Evolutionary conservation across 2,329 filamentous ascomycete species (phyloP), one percentile per base, ranked within the genome.

Genomic region (Zymoseptoria pseudotritici): DNA sequence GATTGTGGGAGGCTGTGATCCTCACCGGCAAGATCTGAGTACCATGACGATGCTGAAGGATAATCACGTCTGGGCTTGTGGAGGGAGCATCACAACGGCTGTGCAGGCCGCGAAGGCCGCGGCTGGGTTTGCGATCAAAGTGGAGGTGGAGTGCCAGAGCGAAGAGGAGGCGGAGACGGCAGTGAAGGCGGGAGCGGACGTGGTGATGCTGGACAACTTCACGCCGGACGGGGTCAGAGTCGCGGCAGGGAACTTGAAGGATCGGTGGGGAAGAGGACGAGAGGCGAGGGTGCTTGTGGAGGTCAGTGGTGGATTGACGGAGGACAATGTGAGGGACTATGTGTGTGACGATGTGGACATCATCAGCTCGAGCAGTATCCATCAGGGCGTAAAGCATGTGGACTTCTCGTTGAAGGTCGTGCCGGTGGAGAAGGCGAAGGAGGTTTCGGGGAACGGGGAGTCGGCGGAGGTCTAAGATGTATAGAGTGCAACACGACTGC

Each of bases 1-100:
- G 88, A 79, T 97, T 21, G 88, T 96, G 17, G 94, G 93, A 59
- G 94, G 94, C 10, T 92, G 91, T 17, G 94, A 99, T 76, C 85
- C 87, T 2, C 94, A 99, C 75, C 82, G 94, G 31, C 90, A 96
- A 77, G 94, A 99, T 74, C 80, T 99, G 2, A 78, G 74, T 73
- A 84, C 87, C 65, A 97, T 99, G 94, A 92, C 92, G 59, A 99
- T 99, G 94, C 82, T 99, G 65, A 99, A 99, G 79, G 94, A 99
- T 77, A 99, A 99, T 76, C 94, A 99, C 76, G 88, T 99, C 59
- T 97, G 93, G 88, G 91, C 90, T 63, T 87, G 89, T 57, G 88
- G 88, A 51, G 80, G 81, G 24, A 90, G 88, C 72, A 97, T 99
- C 74, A 86, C 88, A 1, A 85, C 89, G 21, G 94, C 94, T 5